Conservation (phyloP, 139 green algal species). For the Protoeuglena noctilucae region DNA sequence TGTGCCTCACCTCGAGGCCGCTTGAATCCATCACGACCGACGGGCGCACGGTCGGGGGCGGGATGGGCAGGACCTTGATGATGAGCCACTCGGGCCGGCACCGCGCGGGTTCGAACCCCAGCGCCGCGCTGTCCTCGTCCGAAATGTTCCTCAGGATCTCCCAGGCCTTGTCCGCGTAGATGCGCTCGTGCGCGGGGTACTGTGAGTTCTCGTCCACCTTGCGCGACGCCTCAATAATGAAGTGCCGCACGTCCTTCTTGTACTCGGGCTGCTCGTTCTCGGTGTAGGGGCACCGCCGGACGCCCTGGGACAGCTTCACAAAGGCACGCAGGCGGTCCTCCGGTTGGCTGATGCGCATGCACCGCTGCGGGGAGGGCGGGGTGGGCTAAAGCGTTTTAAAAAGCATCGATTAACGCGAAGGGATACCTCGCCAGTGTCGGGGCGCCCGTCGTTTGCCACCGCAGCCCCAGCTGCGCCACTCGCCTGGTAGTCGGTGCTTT, state of each 20-base stretch:
- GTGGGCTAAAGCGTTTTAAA: background rate
- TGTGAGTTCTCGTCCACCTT: constrained; percentile 14
- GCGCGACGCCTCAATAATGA: constrained; percentile 8
- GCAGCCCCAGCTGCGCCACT: background rate
- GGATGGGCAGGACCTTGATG: constrained; percentile 79
- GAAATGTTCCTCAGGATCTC: constrained; percentile 80
- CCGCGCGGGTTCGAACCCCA: constrained; percentile 75
- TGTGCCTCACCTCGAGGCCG: too few species aligned
- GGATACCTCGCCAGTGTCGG: background rate
- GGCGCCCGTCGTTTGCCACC: background rate
- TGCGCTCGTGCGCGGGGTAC: background rate
- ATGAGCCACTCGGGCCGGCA: constrained; percentile 89
- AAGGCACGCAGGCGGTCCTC: constrained; percentile 51
- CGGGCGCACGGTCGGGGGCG: constrained; percentile 73
- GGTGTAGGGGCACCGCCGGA: background rate
- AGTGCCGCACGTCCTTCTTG: background rate
- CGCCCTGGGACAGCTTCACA: constrained; percentile 20
- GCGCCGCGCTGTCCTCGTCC: constrained; percentile 70
- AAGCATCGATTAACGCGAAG: background rate
- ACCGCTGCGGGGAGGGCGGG: background rate
- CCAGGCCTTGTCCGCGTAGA: constrained; percentile 58
- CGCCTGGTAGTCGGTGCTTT: constrained; percentile 36
- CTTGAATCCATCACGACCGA: constrained; percentile 74
- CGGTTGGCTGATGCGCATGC: constrained; percentile 40
- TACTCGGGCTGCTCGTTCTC: constrained; percentile 21